Evolutionary conservation across 805 yeast genomes (phyloP).

Genomic region (Candida rishiriensis): DNA sequence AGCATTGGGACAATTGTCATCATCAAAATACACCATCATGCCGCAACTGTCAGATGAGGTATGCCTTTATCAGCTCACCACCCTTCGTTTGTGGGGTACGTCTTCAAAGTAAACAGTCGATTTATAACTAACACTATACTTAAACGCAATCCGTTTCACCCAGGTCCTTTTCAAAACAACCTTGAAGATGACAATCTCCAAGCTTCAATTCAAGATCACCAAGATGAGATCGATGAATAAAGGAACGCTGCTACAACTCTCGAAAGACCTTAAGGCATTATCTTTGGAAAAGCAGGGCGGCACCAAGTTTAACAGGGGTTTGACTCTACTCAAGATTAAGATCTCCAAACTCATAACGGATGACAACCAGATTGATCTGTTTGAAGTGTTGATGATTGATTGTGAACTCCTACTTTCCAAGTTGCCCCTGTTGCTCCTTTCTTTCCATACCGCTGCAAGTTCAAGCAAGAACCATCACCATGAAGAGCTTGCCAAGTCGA

Average conservation of each 20-base stretch:
- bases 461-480: too few relatives aligned
- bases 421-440: slow-evolving; percentile 9
- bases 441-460: too few relatives aligned
- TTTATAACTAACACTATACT: too few relatives aligned
- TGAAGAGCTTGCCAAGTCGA: slow-evolving; percentile 6
- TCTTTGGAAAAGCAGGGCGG: background rate
- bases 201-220: slow-evolving; percentile 22
- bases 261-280: slow-evolving; percentile 16
- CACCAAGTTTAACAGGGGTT: slow-evolving; percentile 19
- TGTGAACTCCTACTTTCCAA: slow-evolving; percentile 21
- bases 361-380: slow-evolving; percentile 22
- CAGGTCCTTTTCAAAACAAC: slow-evolving; percentile 21
- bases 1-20: too few relatives aligned
- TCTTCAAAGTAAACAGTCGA: too few relatives aligned
- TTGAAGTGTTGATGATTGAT: slow-evolving; percentile 20
- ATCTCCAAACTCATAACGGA: slow-evolving; percentile 21
- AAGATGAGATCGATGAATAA: slow-evolving; percentile 24
- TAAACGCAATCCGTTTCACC: too few relatives aligned
- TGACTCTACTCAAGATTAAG: slow-evolving; percentile 15
- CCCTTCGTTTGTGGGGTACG: too few relatives aligned
- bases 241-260: slow-evolving; percentile 16
- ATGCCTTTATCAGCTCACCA: too few relatives aligned
- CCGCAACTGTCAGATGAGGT: too few relatives aligned
- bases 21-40: too few relatives aligned
- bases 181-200: slow-evolving; percentile 23